Base-by-base conservation (phyloP, 805 yeast species). In the Sugiyamaella lignohabitans region DNA sequence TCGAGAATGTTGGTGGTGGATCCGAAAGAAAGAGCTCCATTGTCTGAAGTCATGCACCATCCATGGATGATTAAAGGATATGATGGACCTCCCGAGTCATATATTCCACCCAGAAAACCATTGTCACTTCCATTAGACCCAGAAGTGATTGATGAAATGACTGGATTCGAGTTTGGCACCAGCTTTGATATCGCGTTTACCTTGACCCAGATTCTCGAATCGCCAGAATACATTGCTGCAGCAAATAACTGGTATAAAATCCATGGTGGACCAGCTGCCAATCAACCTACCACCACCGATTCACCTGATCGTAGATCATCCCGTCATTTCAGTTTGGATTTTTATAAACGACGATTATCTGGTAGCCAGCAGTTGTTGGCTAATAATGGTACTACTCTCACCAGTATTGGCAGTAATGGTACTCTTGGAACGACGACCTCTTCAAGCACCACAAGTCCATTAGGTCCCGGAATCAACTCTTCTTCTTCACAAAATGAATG, bases 11-110 rank as follows among this genome's bases (percentile, higher is more conserved):
- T 93, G 48, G 95, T 89, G 23, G 98, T 93, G 3, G 86, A 87
- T 58, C 95, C 96, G 4, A 62, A 69, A 4, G 79, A 80, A 51
- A 79, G 99, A 60, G 95, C 95, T 1, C 66, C 83, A 0, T 70
- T 93, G 48, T 72, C 73, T 44, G 96, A 88, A 61, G 85, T 93
- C 5, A 73, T 85, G 55, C 73, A 75, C 47, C 98, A 93, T 59
- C 96, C 96, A 1, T 93, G 98, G 98, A 87, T 93, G 91, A 74
- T 74, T 47, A 80, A 81, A 61, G 96, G 96, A 30, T 88, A 76
- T 60, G 96, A 87, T 46, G 76, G 76, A 30, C 76, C 82, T 0
- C 82, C 85, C 1, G 74, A 80, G 8, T 79, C 80, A 38, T 83
- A 81, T 60, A 66, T 93, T 35, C 96, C 98, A 0, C 74, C 73